These are phyloP conservation scores for Puccinia brachypodii DNA, from an alignment of 1,284 basidiomycete genomes.

Conservation along the genomic window DNA sequence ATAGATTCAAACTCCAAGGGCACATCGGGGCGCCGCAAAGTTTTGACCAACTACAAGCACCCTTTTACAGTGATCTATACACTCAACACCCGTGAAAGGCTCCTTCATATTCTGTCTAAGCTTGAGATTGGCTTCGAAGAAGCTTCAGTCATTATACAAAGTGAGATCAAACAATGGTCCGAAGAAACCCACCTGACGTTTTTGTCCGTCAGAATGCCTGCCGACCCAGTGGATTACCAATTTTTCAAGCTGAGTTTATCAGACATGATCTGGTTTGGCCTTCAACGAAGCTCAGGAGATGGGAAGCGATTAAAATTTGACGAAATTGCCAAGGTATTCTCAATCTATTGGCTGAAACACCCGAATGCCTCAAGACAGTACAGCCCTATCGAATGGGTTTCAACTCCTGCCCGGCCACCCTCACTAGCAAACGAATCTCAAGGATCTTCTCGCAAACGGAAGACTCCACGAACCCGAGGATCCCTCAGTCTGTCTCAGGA, in stretches of 20 bases:
- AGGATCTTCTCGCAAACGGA: not conserved
- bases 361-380: not conserved
- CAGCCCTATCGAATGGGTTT: not conserved
- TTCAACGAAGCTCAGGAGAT: not conserved
- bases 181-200: not conserved
- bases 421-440: not conserved
- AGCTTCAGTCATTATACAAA: not conserved
- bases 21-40: not conserved
- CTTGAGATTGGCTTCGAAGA: not conserved
- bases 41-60: not conserved
- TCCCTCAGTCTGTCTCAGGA: not conserved
- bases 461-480: not conserved
- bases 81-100: not conserved
- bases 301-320: not conserved
- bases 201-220: not conserved
- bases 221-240: not conserved
- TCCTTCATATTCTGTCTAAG: not conserved
- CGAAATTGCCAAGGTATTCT: not conserved
- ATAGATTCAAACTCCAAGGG: not conserved
- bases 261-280: slow-evolving; percentile 5
- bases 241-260: not conserved
- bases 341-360: not conserved
- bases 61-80: not conserved
- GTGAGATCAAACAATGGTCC: not conserved
- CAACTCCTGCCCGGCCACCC: not conserved